Conservation (phyloP, 2,329 filamentous ascomycete genomes). For the Stagonosporopsis vannaccii region DNA sequence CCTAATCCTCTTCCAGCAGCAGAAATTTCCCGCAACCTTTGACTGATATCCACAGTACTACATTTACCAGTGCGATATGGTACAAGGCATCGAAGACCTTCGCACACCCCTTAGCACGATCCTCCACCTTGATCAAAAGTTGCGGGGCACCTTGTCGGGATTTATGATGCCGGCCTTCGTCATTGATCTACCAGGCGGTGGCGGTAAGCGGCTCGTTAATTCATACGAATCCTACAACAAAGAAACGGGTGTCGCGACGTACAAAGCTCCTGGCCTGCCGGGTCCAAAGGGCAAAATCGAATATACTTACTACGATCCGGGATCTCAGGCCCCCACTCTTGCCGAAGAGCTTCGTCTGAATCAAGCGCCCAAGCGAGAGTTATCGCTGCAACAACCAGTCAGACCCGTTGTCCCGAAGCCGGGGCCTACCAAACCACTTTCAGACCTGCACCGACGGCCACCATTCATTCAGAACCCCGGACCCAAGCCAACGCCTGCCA, state of each 20-base stretch:
- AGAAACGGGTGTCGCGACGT: slow-evolving; percentile 64
- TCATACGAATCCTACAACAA: slow-evolving; percentile 64
- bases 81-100: slow-evolving; percentile 66
- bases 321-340: slow-evolving; percentile 6
- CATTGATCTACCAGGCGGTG: slow-evolving; percentile 68
- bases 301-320: slow-evolving; percentile 67
- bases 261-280: slow-evolving; percentile 63
- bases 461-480: not conserved
- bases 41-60: slow-evolving; percentile 60
- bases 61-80: slow-evolving; percentile 71
- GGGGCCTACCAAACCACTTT: not conserved
- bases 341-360: slow-evolving; percentile 2
- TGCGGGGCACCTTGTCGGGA: slow-evolving; percentile 68
- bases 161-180: slow-evolving; percentile 70
- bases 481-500: not conserved
- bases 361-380: slow-evolving; percentile 7
- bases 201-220: slow-evolving; percentile 67
- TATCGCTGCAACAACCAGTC: slow-evolving; percentile 1
- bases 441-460: not conserved
- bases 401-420: not conserved
- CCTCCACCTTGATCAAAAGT: slow-evolving; percentile 63
- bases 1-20: not conserved
- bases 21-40: not conserved
- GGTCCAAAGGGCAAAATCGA: slow-evolving; percentile 48
- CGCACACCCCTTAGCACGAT: slow-evolving; percentile 68